Base-by-base conservation (phyloP, 2,329 filamentous ascomycete species). In the Rugonectria rugulosa region DNA sequence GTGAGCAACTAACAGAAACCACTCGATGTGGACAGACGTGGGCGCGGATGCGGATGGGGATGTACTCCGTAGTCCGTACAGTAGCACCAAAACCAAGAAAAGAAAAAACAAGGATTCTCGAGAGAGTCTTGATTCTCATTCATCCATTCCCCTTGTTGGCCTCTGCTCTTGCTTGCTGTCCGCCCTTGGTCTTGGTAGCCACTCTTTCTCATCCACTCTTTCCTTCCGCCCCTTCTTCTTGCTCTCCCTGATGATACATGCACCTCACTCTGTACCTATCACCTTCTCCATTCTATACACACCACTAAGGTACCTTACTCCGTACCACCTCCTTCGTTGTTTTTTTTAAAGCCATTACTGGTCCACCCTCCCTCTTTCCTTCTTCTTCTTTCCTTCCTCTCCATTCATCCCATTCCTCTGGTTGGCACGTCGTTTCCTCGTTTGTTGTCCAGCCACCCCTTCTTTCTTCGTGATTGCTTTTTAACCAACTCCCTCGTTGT, bases 401-500 rank as follows among this genome's bases (percentile, higher is more conserved):
- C 41, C 41, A 66, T 60, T 53, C 56, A 41, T 52, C 29, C 59
- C 61, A 54, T 64, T 67, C 60, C 42, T 58, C 53, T 56, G 56
- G 50, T 61, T 56, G 53, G 38, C 48, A 50, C 57, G 49, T 27
- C 40, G 27, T 42, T 42, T 60, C 54, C 46, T 57, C 52, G 41
- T 60, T 37, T 42, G 38, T 20, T 32, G 29, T 5, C 29, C 29
- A 32, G 44, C 46, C 42, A 53, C 51, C 38, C 53, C 38, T 62
- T 60, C 59, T 64, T 68, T 64, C 54, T 67, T 69, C 63, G 56
- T 64, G 66, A 51, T 37, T 42, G 5, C 42, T 46, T 42, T 20
- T 65, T n/a, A n/a, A n/a, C 70, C 71, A 70, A 73, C 68, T 69
- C 72, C 52, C 68, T 75, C 73, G 67, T 70, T 75, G 66, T 72